Percentiles rank a stretch among this genome's conserved stretches.
Evolutionary conservation across 495 filamentous ascomycete species (phyloP).

Genomic region (Rhizodiscina lignyota): DNA sequence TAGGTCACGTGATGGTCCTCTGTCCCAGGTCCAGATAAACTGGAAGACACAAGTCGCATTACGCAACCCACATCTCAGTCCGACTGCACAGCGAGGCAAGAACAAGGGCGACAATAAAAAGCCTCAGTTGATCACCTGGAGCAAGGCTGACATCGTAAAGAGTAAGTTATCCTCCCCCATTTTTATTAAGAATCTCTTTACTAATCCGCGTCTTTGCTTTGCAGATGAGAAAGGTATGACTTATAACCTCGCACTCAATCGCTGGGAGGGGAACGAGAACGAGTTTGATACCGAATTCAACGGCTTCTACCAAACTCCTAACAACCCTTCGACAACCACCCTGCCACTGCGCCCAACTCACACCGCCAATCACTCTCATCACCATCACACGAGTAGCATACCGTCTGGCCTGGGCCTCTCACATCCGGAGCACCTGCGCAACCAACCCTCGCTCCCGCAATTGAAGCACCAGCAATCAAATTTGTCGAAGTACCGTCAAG

Average conservation of each 20-base stretch:
- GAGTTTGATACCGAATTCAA: slow-evolving; percentile 58
- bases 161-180: slow-evolving; percentile 32
- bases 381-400: neutral
- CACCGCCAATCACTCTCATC: neutral
- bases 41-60: slow-evolving; percentile 62
- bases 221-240: slow-evolving; percentile 83
- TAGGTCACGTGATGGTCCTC: slow-evolving; percentile 29
- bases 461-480: neutral
- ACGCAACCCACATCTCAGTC: slow-evolving; percentile 34
- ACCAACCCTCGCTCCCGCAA: neutral
- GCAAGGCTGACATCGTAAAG: slow-evolving; percentile 45
- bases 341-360: neutral
- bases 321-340: slow-evolving; percentile 1
- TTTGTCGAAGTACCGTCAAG: too few species aligned
- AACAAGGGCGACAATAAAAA: slow-evolving; percentile 26
- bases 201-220: neutral
- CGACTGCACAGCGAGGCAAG: slow-evolving; percentile 38
- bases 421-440: neutral
- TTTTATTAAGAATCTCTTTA: slow-evolving; percentile 4
- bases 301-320: slow-evolving; percentile 10
- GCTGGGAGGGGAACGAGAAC: slow-evolving; percentile 95
- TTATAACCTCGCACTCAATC: slow-evolving; percentile 69
- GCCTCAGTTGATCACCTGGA: slow-evolving; percentile 55
- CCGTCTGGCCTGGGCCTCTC: neutral
- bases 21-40: slow-evolving; percentile 53